Conservation (phyloP, 768 basidiomycete species). For the Boletus bicolor region DNA sequence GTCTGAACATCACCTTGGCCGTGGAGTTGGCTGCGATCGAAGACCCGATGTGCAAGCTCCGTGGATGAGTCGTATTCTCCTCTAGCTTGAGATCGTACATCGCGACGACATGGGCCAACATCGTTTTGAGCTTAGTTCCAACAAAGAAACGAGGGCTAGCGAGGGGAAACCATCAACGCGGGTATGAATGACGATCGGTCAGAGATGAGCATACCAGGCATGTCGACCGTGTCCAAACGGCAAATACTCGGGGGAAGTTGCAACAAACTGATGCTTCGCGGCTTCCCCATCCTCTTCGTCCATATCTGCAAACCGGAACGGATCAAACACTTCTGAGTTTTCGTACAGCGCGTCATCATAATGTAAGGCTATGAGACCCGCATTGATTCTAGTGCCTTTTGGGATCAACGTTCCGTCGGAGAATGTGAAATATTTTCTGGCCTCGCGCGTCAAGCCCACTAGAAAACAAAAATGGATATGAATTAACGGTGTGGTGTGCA, state of each 20-base stretch:
- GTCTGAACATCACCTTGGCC: slow-evolving; percentile 8
- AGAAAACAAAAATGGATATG: background rate
- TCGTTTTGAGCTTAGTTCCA: slow-evolving; percentile 40
- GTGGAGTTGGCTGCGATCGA: background rate
- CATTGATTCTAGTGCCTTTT: slow-evolving; percentile 20
- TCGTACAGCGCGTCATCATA: slow-evolving; percentile 24
- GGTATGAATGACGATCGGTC: slow-evolving; percentile 1
- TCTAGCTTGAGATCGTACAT: slow-evolving; percentile 7
- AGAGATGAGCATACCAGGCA: slow-evolving; percentile 16
- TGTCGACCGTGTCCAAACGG: slow-evolving; percentile 35
- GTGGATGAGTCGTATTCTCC: background rate
- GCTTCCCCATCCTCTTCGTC: slow-evolving; percentile 32
- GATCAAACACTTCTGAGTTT: slow-evolving; percentile 38
- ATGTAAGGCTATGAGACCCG: background rate
- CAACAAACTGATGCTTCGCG: slow-evolving; percentile 34
- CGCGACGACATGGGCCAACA: slow-evolving; percentile 43
- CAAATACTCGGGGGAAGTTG: slow-evolving; percentile 32
- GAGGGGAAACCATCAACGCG: background rate
- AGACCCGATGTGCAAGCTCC: background rate
- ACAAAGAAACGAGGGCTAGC: slow-evolving; percentile 37
- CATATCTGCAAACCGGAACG: slow-evolving; percentile 44
- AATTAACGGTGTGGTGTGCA: no score
- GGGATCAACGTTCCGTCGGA: slow-evolving; percentile 37
- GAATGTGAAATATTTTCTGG: slow-evolving; percentile 29
- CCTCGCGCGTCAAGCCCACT: slow-evolving; percentile 33